Base-by-base conservation (phyloP, 306 rosid species). In the Argentina anserina region DNA sequence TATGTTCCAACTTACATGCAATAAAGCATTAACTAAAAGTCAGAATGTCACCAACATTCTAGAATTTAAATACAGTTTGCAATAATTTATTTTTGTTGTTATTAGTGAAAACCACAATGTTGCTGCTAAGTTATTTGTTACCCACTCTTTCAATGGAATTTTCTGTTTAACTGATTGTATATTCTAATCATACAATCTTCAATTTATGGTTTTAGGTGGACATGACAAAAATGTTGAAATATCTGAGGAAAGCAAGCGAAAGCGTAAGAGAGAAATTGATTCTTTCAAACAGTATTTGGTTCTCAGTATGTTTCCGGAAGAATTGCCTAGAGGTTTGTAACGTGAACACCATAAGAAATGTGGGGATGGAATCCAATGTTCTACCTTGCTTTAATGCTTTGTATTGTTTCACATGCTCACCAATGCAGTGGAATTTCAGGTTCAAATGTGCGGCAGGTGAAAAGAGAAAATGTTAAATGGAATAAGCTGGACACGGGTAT, bases 241-340 rank as follows among this genome's bases (percentile, higher is more conserved):
- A 47, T 85, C 89, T 18, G 87, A 85, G 77, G 80, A 29, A 81
- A 70, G 45, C 34, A 80, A 64, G 39, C 60, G 52, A 42, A 65
- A 63, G 67, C 47, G 64, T 20, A 68, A 20, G 13, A 76, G 85
- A 64, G 73, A 78, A 28, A 86, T 93, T 4, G 94, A 84, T 79
- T 79, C 92, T 46, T 81, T 88, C 36, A 70, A 87, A 33, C 90
- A 88, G 68, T 79, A 85, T 80, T 79, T 88, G 75, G 74, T 21
- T 70, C 79, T 68, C 55, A 74, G 74, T 9, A 71, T 36, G 18
- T 88, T 88, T 79, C 86, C 91, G 37, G 53, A 55, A 67, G 97
- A 90, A 79, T 76, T 90, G 73, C 80, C 81, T 69, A 78, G 58
- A 78, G 97, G 91, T 90, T 75, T 52, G 83, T 50, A 65, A n/a